A percentile compares a stretch with the other conserved stretches of the same genome.
Conservation (phyloP, 768 basidiomycete species). For the Termitomyces sp. region DNA sequence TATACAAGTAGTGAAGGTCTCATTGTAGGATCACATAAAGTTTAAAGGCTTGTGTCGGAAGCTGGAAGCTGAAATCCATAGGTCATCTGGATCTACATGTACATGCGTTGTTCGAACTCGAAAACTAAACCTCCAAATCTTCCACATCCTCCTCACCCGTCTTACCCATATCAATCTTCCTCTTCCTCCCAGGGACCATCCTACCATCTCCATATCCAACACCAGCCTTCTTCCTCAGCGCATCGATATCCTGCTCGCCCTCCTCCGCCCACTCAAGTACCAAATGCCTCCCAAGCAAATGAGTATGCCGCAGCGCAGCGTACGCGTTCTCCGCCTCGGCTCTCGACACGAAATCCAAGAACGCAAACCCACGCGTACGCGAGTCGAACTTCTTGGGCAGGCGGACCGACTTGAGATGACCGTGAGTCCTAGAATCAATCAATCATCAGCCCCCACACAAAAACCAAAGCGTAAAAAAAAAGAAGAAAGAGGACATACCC, state of each 20-base stretch:
- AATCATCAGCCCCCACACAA: not conserved
- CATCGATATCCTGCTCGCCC: conserved; percentile 72
- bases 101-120: not conserved
- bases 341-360: conserved; percentile 88
- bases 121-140: conserved; percentile 22
- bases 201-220: conserved; percentile 70
- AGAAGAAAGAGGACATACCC: conserved; percentile 50
- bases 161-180: conserved; percentile 58
- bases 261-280: conserved; percentile 94
- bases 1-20: no score
- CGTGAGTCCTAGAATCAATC: conserved; percentile 63
- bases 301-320: conserved; percentile 84
- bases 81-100: no score
- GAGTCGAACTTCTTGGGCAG: conserved; percentile 90
- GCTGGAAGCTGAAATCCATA: no score
- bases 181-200: conserved; percentile 68
- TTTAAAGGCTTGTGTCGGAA: no score
- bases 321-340: conserved; percentile 90
- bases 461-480: not conserved
- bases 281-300: conserved; percentile 92
- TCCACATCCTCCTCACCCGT: conserved; percentile 31
- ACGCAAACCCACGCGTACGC: conserved; percentile 90
- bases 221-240: conserved; percentile 72
- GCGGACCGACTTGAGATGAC: conserved; percentile 90
- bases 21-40: no score